Base-by-base conservation (phyloP, 352 stramenopile species). In the Pythium utonaiense region DNA sequence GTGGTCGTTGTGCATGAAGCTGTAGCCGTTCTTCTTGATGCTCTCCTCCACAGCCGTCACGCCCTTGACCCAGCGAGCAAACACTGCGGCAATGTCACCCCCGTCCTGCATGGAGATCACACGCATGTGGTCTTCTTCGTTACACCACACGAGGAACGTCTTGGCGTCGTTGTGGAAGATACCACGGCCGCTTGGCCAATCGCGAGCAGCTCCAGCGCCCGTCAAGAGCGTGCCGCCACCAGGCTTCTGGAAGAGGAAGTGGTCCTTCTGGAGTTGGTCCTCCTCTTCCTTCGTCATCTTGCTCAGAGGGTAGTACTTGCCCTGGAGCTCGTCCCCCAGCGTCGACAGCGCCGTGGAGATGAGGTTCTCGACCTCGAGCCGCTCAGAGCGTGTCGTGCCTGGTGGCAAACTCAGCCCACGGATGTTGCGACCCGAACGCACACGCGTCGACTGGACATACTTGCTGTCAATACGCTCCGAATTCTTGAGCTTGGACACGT, bases 211-310 rank as follows among this genome's bases (percentile, higher is more conserved):
- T 12, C 92, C 88, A 10, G 92, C 88, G 22, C 82, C 83, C 13
- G 81, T 95, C 24, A 94, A 72, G 38, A 96, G 58, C 14, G 88
- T 95, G 24, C 81, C 85, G 2, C 92, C 88, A 1, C 94, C 90
- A 1, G 94, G 94, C 73, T 98, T 97, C 53, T 97, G 86, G 69
- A 98, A 98, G 1, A 98, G 63, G 56, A 98, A 96, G 61, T 97
- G 91, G 19, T 95, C 82, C 53, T 88, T 75, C 36, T 96, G 90
- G 6, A 98, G 75, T 73, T 97, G 87, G 22, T 97, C 77, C 58
- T 97, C 90, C 53, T 96, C 80, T 40, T 92, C 78, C 60, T 95
- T 95, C 0, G 85, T 93, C 85, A 98, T 97, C 51, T 84, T 83
- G 57, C 84, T 84, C 6, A 98, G 70, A 13, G 88, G 80, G 38